Evolutionary conservation across 2,329 filamentous ascomycete species (phyloP).

Genomic region (Coniella lustricola): DNA sequence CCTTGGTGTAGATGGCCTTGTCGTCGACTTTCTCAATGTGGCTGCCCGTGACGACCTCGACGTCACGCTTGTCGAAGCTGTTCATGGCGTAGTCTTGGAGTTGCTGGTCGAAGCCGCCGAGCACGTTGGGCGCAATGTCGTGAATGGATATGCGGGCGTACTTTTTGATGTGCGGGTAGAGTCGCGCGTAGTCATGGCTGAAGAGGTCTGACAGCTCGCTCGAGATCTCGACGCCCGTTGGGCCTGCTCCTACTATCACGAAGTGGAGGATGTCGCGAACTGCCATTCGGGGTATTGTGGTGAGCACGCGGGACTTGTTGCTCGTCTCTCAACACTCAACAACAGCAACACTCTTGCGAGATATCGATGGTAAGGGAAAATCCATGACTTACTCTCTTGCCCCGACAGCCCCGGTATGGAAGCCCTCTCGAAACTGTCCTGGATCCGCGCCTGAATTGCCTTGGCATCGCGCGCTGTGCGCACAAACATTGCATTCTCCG

Average conservation of each 20-base stretch:
- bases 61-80: constrained; percentile 9
- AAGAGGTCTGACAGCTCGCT: constrained; percentile 13
- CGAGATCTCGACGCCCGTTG: constrained; percentile 11
- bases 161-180: constrained; percentile 13
- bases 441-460: constrained; percentile 9
- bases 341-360: no score
- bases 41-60: constrained; percentile 10
- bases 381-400: constrained; percentile 4
- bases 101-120: constrained; percentile 10
- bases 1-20: constrained; percentile 6
- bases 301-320: neutral
- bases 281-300: neutral
- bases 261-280: constrained; percentile 12
- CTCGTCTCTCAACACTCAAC: neutral
- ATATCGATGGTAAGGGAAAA: neutral
- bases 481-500: constrained; percentile 10
- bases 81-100: constrained; percentile 14
- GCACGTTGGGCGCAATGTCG: constrained; percentile 9
- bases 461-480: constrained; percentile 11
- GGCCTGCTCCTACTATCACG: constrained; percentile 12
- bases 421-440: constrained; percentile 10
- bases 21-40: constrained; percentile 11
- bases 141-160: constrained; percentile 10
- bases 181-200: constrained; percentile 6
- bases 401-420: constrained; percentile 10